Conservation (phyloP, 2,329 filamentous ascomycete species). For the Metarhizium anisopliae region DNA sequence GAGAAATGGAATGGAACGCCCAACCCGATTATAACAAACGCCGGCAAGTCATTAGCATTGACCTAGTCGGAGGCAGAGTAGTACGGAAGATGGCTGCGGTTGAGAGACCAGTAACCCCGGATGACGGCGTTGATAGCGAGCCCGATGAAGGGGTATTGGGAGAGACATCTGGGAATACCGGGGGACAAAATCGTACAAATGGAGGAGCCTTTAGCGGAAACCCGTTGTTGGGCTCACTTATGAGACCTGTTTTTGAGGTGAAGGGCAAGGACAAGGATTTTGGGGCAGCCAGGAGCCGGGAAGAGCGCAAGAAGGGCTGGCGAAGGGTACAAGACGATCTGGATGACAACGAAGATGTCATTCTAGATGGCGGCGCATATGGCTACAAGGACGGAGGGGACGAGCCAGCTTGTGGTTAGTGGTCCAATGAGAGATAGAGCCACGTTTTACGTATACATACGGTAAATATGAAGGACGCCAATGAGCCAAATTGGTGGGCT, state of each 20-base stretch:
- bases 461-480: too few relatives aligned
- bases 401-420: slow-evolving; percentile 30
- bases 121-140: slow-evolving; percentile 27
- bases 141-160: slow-evolving; percentile 21
- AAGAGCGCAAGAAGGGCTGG: slow-evolving; percentile 39
- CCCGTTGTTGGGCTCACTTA: slow-evolving; percentile 55
- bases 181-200: slow-evolving; percentile 13
- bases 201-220: slow-evolving; percentile 60
- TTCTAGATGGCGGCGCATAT: slow-evolving; percentile 47
- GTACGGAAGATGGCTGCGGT: slow-evolving; percentile 61
- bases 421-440: slow-evolving; percentile 15
- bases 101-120: slow-evolving; percentile 48
- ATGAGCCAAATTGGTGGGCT: too few relatives aligned
- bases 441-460: neutral
- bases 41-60: slow-evolving; percentile 74
- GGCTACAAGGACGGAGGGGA: slow-evolving; percentile 22
- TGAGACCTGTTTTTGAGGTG: slow-evolving; percentile 51
- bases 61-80: slow-evolving; percentile 69
- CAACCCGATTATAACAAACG: slow-evolving; percentile 84
- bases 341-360: slow-evolving; percentile 48
- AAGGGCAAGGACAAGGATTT: slow-evolving; percentile 38
- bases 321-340: slow-evolving; percentile 52
- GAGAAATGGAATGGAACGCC: slow-evolving; percentile 81
- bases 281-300: slow-evolving; percentile 28
- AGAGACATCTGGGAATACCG: slow-evolving; percentile 26